Evolutionary conservation across 1,139 yeast species (phyloP), one percentile per base, ranked within the genome.

Genomic region (Geotrichum citri-aurantii): DNA sequence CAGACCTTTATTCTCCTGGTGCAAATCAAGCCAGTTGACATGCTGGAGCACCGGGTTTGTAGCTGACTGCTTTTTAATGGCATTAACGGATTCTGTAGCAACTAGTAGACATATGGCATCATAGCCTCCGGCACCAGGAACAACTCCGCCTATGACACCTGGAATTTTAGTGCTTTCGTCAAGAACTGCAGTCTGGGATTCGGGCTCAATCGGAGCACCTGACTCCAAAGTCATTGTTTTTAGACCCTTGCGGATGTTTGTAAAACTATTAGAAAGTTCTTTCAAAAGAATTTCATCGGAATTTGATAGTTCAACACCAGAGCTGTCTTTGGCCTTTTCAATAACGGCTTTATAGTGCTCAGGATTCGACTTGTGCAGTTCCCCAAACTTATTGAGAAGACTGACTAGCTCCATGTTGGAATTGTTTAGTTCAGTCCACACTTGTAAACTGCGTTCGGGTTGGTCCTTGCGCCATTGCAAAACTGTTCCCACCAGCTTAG

Each of bases 101-200:
- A 86, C 86, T 40, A 93, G 73, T 33, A 92, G 69, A 61, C 95
- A 81, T 47, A 93, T 82, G 0, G 99, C 99, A 75, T 93, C 99
- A 69, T 83, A 88, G 0, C 99, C 99, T 24, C 99, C 99, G 0
- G 99, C 99, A 1, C 99, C 99, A 0, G 99, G 99, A 3, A 93
- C 96, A 37, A 93, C 95, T 11, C 97, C 97, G 0, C 97, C 96
- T 24, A 92, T 68, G 48, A 91, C 95, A 12, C 99, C 99, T 0
- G 77, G 76, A 21, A 88, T 64, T 26, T 66, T 60, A 23, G 71
- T 65, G 64, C 95, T 86, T 19, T 75, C 72, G 67, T 93, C 84
- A n/a, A 95, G 74, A 8, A 93, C 75, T 4, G 65, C 60, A 0
- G 97, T 88, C 73, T 95, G 99, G 24, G 79, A 75, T 1, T 71